Base-by-base conservation (phyloP, 768 basidiomycete species). In the Boletus tylopilopsis region DNA sequence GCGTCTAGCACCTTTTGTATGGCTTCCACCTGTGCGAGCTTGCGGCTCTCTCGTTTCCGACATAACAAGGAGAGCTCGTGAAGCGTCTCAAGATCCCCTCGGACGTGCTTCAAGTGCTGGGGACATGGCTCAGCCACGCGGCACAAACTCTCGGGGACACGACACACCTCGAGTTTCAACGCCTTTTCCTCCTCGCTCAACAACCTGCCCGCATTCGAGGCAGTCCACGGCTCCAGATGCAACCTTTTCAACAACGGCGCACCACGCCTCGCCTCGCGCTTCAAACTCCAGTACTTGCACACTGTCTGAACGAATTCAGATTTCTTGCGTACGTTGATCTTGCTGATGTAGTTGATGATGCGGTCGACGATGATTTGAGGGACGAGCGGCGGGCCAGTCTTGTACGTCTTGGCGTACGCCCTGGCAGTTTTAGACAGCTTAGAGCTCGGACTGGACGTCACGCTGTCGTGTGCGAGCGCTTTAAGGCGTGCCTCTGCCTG, bases 171-270 rank as follows among this genome's bases (percentile, higher is more conserved):
- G 19, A 96, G 77, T 60, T 90, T 93, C 73, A 82, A 76, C 9
- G 74, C 67, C 68, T 88, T 91, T 53, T 96, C 91, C 52, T 87
- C 85, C 18, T 94, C 90, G 5, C 83, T 90, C 60, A 90, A 77
- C 25, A 79, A 65, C 56, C 80, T 80, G 7, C 72, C 71, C 6
- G 76, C 76, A 16, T 82, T 77, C 35, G 78, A 82, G 3, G 91
- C 90, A 1, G 94, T 97, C 96, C 96, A 98, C 1, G 96, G 95
- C 71, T 99, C 95, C 23, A 98, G 73, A 70, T 99, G 94, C 49
- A 99, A 64, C 45, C 96, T 66, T 69, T 98, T 98, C 56, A 99
- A 68, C 52, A 98, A 68, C 11, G 96, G 95, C 9, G 96, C 96
- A 5, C 96, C 96, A 34, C 95, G 70, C 53, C 96, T 78, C 2